Conservation (phyloP, 169 alveolate species). For the Plasmodium reichenowi region DNA sequence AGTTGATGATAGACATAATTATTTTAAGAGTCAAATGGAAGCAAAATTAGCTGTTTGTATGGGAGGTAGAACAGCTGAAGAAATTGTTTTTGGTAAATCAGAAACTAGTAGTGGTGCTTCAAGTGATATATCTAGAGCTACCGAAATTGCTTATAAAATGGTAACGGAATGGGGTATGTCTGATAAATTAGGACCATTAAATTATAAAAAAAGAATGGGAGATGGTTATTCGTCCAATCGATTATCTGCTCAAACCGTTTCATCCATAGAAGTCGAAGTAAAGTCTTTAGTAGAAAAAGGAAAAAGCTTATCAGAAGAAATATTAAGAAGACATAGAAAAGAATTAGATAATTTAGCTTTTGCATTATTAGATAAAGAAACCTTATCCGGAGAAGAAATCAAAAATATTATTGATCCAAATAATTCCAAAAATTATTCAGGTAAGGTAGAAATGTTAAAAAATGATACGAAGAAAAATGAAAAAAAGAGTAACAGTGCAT, state of each 20-base stretch:
- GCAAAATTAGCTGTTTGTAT: constrained; percentile 95
- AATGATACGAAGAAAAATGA: constrained; percentile 7
- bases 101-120: constrained; percentile 95
- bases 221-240: constrained; percentile 78
- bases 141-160: constrained; percentile 91
- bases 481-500: not conserved
- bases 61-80: constrained; percentile 98
- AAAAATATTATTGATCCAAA: constrained; percentile 76
- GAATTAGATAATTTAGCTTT: constrained; percentile 86
- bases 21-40: constrained; percentile 89
- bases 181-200: constrained; percentile 88
- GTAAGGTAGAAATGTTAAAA: constrained; percentile 2
- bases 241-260: constrained; percentile 84
- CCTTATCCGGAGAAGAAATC: constrained; percentile 90
- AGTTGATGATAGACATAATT: constrained; percentile 89
- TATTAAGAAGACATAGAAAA: constrained; percentile 84
- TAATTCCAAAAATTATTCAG: constrained; percentile 58
- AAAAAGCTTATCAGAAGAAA: constrained; percentile 85
- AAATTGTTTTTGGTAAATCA: constrained; percentile 91
- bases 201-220: constrained; percentile 81
- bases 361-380: constrained; percentile 87
- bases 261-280: constrained; percentile 84
- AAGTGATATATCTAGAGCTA: constrained; percentile 92
- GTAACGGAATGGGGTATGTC: constrained; percentile 95
- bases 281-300: constrained; percentile 85